Conservation (phyloP, 805 yeast species). For the Teunomyces aglyptinius region DNA sequence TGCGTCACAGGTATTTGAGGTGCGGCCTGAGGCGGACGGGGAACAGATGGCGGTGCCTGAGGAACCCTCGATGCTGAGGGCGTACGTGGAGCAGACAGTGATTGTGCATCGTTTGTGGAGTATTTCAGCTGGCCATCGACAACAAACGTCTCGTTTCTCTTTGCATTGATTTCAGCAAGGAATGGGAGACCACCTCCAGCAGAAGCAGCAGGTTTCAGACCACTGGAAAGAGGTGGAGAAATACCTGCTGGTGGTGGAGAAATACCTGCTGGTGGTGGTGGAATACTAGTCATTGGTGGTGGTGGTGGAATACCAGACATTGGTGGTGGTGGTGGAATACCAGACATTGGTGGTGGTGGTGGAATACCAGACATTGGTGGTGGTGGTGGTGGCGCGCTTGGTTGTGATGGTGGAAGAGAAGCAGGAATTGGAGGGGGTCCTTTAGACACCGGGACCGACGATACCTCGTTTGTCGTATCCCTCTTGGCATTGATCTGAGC, state of each 20-base stretch:
- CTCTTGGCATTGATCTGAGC: constrained; percentile 50
- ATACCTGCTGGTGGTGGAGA: constrained; percentile 10
- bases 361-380: constrained; percentile 10
- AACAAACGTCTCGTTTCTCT: constrained; percentile 46
- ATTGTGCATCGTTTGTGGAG: constrained; percentile 8
- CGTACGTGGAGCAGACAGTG: neutral
- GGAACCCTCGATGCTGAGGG: neutral
- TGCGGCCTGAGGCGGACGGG: neutral
- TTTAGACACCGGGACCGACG: constrained; percentile 21
- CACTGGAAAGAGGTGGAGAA: constrained; percentile 7
- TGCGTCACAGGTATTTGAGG: constrained; percentile 2
- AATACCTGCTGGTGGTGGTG: constrained; percentile 8
- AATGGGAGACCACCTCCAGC: constrained; percentile 46
- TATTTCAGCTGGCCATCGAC: constrained; percentile 32
- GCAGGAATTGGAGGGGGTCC: constrained; percentile 8
- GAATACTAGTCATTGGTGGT: constrained; percentile 11
- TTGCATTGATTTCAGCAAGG: constrained; percentile 48
- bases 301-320: constrained; percentile 16
- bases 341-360: constrained; percentile 6
- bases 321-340: constrained; percentile 20
- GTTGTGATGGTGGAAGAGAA: constrained; percentile 12
- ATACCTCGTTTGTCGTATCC: constrained; percentile 29
- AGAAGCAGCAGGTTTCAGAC: constrained; percentile 14
- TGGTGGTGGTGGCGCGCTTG: constrained; percentile 2
- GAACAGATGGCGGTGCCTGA: neutral